These are phyloP conservation scores for Eucalyptus virginea DNA, from an alignment of 345 rosid genomes.

Conservation along the genomic window DNA sequence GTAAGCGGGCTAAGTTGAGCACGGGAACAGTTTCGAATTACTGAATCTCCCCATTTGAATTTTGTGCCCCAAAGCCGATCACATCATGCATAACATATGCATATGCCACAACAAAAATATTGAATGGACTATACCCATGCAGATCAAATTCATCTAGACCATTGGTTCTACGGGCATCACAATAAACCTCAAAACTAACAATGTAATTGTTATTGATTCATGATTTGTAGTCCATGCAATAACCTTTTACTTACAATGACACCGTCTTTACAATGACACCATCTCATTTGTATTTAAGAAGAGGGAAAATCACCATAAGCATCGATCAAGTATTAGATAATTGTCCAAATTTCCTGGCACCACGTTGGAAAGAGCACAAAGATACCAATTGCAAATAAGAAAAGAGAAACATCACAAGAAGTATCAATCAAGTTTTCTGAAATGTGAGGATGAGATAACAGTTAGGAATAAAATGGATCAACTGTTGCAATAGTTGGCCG, in stretches of 20 bases:
- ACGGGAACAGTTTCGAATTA: neutral
- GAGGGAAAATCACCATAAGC: neutral
- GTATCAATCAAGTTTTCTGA: neutral
- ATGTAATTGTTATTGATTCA: no score
- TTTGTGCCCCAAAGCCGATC: neutral
- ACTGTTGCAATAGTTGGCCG: neutral
- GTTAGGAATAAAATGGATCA: neutral
- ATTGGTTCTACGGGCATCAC: neutral
- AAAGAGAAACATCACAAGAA: neutral
- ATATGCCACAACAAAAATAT: neutral
- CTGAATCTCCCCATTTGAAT: neutral
- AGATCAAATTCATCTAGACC: neutral
- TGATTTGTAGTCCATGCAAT: neutral
- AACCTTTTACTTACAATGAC: neutral
- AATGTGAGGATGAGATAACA: neutral
- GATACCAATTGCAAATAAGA: neutral
- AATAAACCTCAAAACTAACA: neutral
- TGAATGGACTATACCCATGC: neutral
- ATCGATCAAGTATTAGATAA: neutral
- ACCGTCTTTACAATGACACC: no score
- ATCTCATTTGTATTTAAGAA: neutral
- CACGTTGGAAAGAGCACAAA: neutral
- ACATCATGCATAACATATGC: neutral
- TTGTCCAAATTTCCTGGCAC: neutral
- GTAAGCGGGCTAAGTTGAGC: neutral